Conservation (phyloP, 2,329 filamentous ascomycete species). For the Corniculantispora saksenae region DNA sequence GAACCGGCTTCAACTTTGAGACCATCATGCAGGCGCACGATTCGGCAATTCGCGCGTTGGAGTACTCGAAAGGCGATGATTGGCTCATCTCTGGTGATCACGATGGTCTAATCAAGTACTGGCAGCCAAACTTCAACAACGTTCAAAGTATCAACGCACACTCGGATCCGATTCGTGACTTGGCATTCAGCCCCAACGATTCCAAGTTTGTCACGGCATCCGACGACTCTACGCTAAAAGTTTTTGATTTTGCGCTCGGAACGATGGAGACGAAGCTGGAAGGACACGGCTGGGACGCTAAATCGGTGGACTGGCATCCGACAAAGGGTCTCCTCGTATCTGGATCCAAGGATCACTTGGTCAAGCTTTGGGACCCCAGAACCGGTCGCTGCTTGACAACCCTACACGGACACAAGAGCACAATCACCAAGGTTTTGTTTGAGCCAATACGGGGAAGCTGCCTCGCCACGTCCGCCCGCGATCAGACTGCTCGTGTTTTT, state of each 20-base stretch:
- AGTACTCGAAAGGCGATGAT: slow-evolving; percentile 93
- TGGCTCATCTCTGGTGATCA: slow-evolving; percentile 97
- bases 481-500: slow-evolving; percentile 90
- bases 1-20: slow-evolving; percentile 98
- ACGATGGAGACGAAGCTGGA: slow-evolving; percentile 79
- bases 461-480: slow-evolving; percentile 87
- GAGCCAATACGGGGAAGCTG: slow-evolving; percentile 82
- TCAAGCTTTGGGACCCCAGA: slow-evolving; percentile 98
- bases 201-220: slow-evolving; percentile 95
- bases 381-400: slow-evolving; percentile 88
- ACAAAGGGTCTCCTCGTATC: slow-evolving; percentile 92
- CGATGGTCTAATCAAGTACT: slow-evolving; percentile 95
- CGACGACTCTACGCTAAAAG: slow-evolving; percentile 89
- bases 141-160: slow-evolving; percentile 93
- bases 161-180: slow-evolving; percentile 82
- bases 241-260: slow-evolving; percentile 92
- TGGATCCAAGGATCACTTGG: slow-evolving; percentile 94
- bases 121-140: slow-evolving; percentile 99
- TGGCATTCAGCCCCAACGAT: slow-evolving; percentile 92
- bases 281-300: slow-evolving; percentile 98
- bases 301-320: slow-evolving; percentile 96
- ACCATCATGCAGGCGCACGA: slow-evolving; percentile 99
- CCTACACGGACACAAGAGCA: slow-evolving; percentile 95
- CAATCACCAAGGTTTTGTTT: slow-evolving; percentile 89
- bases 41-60: slow-evolving; percentile 76